Base-by-base conservation (phyloP, 768 basidiomycete genomes). In the Leccinum ochraceum region DNA sequence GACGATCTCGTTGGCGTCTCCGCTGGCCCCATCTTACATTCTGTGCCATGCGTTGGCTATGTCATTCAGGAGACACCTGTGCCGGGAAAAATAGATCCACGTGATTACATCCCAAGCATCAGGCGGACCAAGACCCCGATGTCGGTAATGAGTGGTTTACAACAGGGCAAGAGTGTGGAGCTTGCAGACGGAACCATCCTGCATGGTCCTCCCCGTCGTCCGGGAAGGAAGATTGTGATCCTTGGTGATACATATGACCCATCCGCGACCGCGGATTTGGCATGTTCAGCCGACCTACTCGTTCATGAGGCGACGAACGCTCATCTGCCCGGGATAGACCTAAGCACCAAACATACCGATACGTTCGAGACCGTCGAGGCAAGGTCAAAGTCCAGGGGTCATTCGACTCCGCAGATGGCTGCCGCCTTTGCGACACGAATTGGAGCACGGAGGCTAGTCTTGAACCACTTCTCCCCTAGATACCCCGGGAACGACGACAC, bases 271-370 rank as follows among this genome's bases (percentile, higher is more conserved):
- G 77, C 76, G 22, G 73, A 76, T 9, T 72, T 93, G 8, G 89
- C 89, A 20, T 71, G 74, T 69, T 84, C 84, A 56, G 83, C 88
- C 32, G 89, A 93, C 62, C 63, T 95, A 48, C 76, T 95, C 30
- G 79, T 96, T 32, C 94, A 97, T 67, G 94, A 97, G 75, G 90
- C 91, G 10, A 96, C 94, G 9, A 96, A 95, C 69, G 90, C 93
- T 2, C 85, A 89, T 75, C 75, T 97, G 4, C 87, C 86, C 2
- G 83, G 80, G 3, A 72, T 91, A 60, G 87, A 90, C 63, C 69
- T 75, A 6, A 71, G 76, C 28, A 88, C 86, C 14, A 90, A 89
- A 70, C 73, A 75, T 3, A 74, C 70, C 3, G 90, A 92, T 58
- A 88, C 86, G 7, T 81, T 81, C 61, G 81, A 84, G 66, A 80